Conservation (phyloP, 306 rosid species). For the Prunus armeniaca region DNA sequence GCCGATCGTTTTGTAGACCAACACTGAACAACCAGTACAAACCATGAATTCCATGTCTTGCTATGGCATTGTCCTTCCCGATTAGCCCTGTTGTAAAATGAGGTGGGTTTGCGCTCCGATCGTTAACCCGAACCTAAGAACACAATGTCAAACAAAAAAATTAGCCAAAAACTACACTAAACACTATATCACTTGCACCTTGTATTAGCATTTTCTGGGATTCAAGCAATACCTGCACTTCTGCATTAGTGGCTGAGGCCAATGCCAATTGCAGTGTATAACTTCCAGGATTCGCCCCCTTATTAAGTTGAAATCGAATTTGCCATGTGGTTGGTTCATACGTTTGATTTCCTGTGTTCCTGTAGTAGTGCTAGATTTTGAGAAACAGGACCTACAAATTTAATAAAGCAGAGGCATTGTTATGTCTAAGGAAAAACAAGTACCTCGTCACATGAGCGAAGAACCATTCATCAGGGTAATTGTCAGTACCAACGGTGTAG, state of each 20-base stretch:
- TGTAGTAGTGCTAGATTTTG: slow-evolving; percentile 11
- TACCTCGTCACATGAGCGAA: slow-evolving; percentile 44
- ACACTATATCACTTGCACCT: neutral
- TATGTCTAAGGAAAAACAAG: neutral
- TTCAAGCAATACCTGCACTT: neutral
- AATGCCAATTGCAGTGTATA: slow-evolving; percentile 77
- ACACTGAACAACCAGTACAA: slow-evolving; percentile 44
- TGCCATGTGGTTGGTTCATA: slow-evolving; percentile 66
- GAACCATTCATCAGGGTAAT: slow-evolving; percentile 41
- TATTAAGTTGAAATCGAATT: slow-evolving; percentile 42
- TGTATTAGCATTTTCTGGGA: neutral
- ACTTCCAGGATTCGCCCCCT: slow-evolving; percentile 9
- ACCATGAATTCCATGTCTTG: slow-evolving; percentile 88
- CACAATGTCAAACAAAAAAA: neutral
- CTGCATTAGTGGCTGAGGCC: slow-evolving; percentile 44
- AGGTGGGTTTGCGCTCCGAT: neutral
- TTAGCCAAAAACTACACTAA: neutral
- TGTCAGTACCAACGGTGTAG: slow-evolving; percentile 20
- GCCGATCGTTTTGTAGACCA: slow-evolving; percentile 24
- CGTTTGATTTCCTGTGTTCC: slow-evolving; percentile 25
- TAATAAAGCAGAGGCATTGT: neutral
- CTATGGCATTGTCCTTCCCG: slow-evolving; percentile 66
- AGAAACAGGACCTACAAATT: neutral
- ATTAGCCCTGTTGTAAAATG: slow-evolving; percentile 39
- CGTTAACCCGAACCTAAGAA: slow-evolving; percentile 60